Evolutionary conservation across 2,329 filamentous ascomycete species (phyloP).

Genomic region (Exophiala sp.): DNA sequence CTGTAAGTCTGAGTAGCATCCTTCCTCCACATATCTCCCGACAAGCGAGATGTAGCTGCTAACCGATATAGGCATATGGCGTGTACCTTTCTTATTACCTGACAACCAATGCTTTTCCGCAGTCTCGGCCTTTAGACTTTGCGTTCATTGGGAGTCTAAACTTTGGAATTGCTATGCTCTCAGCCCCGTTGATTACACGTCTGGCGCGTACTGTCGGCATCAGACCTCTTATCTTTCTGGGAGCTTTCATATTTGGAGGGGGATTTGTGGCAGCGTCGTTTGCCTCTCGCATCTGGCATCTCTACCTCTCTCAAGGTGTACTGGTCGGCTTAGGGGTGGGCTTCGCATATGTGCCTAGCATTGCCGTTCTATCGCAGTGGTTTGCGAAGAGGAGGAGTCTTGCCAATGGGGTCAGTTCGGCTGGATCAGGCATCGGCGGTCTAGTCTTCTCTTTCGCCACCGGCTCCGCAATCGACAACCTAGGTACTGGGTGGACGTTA

Average conservation of each 20-base stretch:
- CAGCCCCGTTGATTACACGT: constrained; percentile 29
- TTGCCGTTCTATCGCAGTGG: constrained; percentile 30
- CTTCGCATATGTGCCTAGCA: constrained; percentile 26
- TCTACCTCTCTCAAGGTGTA: constrained; percentile 29
- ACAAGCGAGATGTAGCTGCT: neutral
- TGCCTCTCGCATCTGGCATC: constrained; percentile 20
- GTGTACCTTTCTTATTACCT: constrained; percentile 44
- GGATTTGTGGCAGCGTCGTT: constrained; percentile 30
- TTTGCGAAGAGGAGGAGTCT: constrained; percentile 31
- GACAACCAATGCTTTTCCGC: constrained; percentile 28
- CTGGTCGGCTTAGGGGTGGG: constrained; percentile 29
- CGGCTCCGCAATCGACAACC: constrained; percentile 26
- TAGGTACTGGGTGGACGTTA: constrained; percentile 30
- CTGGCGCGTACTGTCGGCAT: constrained; percentile 22
- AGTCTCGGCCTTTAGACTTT: constrained; percentile 28
- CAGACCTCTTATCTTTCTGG: constrained; percentile 21
- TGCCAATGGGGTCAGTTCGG: constrained; percentile 29
- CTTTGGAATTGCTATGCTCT: constrained; percentile 27
- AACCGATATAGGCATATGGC: constrained; percentile 36
- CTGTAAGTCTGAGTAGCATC: constrained; percentile 19
- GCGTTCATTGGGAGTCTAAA: constrained; percentile 32
- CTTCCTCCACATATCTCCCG: neutral
- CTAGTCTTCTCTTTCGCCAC: constrained; percentile 29
- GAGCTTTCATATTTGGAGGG: constrained; percentile 16
- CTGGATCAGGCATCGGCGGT: constrained; percentile 31